phyloP scores from a whole-genome alignment of 805 yeast genomes.

The Kazachstania africana region DNA sequence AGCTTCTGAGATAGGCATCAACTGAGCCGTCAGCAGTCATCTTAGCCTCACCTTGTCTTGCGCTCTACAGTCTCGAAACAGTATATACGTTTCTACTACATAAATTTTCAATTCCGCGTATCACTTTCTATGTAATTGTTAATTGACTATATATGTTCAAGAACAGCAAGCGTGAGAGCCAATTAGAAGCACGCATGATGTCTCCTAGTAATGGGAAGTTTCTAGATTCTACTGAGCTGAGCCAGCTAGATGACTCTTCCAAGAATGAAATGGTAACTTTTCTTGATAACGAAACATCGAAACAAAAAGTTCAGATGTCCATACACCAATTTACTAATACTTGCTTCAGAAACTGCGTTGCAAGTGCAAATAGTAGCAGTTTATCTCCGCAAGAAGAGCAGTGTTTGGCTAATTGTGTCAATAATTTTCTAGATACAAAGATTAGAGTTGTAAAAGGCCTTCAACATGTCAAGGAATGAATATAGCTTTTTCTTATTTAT shows the following conservation, averaged over 20 bases:
- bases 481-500: not conserved
- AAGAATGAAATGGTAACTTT: conserved; percentile 65
- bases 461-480: conserved; percentile 19
- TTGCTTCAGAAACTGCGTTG: conserved; percentile 82
- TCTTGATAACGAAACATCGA: conserved; percentile 73
- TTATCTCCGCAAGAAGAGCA: conserved; percentile 50
- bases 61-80: too few species aligned
- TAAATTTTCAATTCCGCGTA: too few species aligned
- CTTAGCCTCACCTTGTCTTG: too few species aligned
- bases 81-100: too few species aligned
- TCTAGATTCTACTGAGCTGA: conserved; percentile 9
- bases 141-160: too few species aligned
- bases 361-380: conserved; percentile 33
- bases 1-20: conserved; percentile 9
- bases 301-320: conserved; percentile 76
- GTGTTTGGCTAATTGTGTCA: conserved; percentile 72
- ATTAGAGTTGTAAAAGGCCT: conserved; percentile 61
- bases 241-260: conserved; percentile 50
- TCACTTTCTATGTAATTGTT: too few species aligned
- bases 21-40: conserved; percentile 2
- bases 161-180: too few species aligned
- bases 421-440: conserved; percentile 79
- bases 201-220: too few species aligned
- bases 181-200: too few species aligned
- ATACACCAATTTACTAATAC: conserved; percentile 81